Conservation (phyloP, 495 filamentous ascomycete genomes). For the Usnea hakonensis region DNA sequence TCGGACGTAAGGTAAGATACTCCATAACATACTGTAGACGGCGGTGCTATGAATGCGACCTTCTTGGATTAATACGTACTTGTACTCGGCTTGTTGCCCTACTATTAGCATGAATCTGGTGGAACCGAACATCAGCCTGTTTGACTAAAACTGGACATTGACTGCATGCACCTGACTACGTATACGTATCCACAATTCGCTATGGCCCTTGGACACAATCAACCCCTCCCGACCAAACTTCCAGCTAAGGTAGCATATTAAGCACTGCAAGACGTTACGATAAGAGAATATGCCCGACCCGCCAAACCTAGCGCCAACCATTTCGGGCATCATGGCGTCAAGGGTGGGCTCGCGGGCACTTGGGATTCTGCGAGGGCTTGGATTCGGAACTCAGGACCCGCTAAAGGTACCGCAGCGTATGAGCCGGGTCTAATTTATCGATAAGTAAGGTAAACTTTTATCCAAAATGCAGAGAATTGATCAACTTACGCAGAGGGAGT, state of each 20-base stretch:
- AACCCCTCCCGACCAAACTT: no score
- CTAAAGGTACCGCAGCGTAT: not conserved
- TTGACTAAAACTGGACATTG: no score
- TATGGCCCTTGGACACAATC: no score
- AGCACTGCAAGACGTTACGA: no score
- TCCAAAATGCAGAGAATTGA: not conserved
- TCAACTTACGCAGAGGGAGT: not conserved
- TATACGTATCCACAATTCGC: no score
- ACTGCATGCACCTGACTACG: no score
- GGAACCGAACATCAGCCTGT: no score
- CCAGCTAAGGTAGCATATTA: no score
- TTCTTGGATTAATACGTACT: not conserved
- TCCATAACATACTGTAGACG: no score
- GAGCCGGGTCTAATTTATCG: not conserved
- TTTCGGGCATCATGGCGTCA: not conserved
- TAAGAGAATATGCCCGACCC: no score
- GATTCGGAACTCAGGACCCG: not conserved
- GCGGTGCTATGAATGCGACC: not conserved
- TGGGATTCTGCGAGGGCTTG: not conserved
- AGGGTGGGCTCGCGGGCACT: not conserved
- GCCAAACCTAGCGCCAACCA: not conserved
- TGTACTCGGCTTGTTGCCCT: not conserved
- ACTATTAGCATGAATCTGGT: no score
- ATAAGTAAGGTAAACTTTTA: not conserved
- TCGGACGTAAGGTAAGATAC: no score